Evolutionary conservation across 2,329 filamentous ascomycete species (phyloP).

Genomic region (Beauveria pseudobassiana): DNA sequence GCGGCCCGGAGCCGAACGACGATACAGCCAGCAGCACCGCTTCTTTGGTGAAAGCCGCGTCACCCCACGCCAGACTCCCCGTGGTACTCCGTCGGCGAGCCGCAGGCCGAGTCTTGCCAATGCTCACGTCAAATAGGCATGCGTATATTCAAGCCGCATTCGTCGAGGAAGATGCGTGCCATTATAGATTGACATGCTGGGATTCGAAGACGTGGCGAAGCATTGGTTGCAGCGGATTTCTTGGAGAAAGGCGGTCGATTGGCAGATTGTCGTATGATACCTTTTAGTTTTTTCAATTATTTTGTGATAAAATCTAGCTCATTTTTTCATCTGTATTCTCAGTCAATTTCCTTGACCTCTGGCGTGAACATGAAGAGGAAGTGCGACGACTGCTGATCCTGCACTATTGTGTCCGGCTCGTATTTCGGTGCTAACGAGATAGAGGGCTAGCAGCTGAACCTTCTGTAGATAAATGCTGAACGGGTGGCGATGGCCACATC

Average conservation of each 20-base stretch:
- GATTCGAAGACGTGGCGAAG: background rate
- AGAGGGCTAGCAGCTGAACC: background rate
- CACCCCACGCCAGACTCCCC: constrained; percentile 29
- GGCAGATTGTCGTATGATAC: background rate
- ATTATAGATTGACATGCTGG: no score
- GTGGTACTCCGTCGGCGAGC: constrained; percentile 30
- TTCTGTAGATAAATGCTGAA: background rate
- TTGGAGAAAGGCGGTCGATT: background rate
- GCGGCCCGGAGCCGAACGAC: constrained; percentile 18
- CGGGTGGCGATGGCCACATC: background rate
- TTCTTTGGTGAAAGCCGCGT: constrained; percentile 36
- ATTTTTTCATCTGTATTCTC: background rate
- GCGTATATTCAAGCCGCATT: no score
- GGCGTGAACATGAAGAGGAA: background rate
- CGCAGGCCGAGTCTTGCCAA: constrained; percentile 23
- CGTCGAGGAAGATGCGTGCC: no score
- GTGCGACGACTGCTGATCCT: background rate
- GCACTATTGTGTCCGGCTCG: background rate
- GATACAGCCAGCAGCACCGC: constrained; percentile 32
- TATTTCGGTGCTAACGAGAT: background rate
- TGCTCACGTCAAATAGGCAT: background rate
- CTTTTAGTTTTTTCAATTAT: background rate
- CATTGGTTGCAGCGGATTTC: background rate
- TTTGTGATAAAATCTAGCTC: background rate
- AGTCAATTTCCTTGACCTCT: background rate